Base-by-base conservation (phyloP, 1,139 yeast species). In the Candida sp. region DNA sequence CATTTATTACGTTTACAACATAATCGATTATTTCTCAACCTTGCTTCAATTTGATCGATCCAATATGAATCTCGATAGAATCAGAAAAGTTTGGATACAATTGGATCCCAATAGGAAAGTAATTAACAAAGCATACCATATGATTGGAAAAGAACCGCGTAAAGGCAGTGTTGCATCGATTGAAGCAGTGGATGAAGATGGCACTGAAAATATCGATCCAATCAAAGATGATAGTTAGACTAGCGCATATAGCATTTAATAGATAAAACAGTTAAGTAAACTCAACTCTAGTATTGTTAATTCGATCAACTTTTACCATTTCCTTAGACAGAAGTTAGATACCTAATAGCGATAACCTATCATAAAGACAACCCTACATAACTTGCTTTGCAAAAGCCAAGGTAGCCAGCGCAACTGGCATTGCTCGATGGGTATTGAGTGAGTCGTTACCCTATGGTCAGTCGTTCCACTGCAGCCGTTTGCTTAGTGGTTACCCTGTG, bases 61-160 rank as follows among this genome's bases (percentile, higher is more conserved):
- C 25, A 64, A 68, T 37, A 65, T 76, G 75, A 70, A 77, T 51
- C 56, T 70, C 46, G 75, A 74, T 45, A 56, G 81, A 44, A 70
- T 76, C 40, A 57, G 77, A 47, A 55, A 60, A 29, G 60, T 67
- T 5, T 77, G 80, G 77, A 58, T 55, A 4, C 68, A 66, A 53
- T 60, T 76, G 39, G 81, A 75, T 53, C 80, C 79, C 1, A 68
- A 69, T 43, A 54, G 77, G 43, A 58, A 61, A 23, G 63, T 68
- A 42, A 73, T 72, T 45, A 64, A 68, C 39, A 55, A 52, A 38
- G 73, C 74, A 4, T 72, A 72, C 50, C 56, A 61, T 15, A 62
- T 64, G 45, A 59, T 73, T 19, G 76, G 77, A 4, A 49, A 60
- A 33, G 65, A 61, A 11, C 61, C 64, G 12, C 19, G 19, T 15